phyloP scores from a whole-genome alignment of 2,329 filamentous ascomycete species.

The Mycosphaerella sp. region DNA sequence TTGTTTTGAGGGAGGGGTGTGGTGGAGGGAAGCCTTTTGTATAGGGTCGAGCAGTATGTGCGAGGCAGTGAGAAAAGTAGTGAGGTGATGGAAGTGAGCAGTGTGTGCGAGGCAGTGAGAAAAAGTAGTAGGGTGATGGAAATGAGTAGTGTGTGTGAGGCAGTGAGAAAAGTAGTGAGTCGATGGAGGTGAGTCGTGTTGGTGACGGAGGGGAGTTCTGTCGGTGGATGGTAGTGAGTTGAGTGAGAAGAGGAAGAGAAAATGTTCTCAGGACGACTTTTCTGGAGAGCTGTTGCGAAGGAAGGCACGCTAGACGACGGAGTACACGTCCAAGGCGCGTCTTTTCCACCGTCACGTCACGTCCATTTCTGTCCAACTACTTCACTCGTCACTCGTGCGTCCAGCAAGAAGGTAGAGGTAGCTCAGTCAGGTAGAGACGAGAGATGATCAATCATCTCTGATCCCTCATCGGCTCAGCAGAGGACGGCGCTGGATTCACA shows the following conservation, averaged over 20 bases:
- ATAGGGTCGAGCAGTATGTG: background rate
- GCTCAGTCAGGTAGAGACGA: too few species aligned
- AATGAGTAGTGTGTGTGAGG: too few species aligned
- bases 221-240: background rate
- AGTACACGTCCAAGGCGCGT: background rate
- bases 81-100: background rate
- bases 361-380: background rate
- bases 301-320: slow-evolving; percentile 3
- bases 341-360: background rate
- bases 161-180: too few species aligned
- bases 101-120: too few species aligned
- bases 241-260: background rate
- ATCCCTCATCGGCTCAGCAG: background rate
- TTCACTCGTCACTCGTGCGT: background rate
- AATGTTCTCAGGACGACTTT: background rate
- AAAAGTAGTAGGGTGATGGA: too few species aligned
- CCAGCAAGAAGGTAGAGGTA: too few species aligned
- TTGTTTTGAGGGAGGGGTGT: background rate
- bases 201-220: too few species aligned
- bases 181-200: too few species aligned
- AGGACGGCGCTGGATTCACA: slow-evolving; percentile 10
- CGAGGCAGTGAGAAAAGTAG: background rate
- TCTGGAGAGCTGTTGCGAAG: background rate
- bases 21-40: background rate
- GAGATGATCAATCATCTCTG: too few species aligned